Percentiles rank a stretch among this genome's conserved stretches.
Conservation (phyloP, 2,329 filamentous ascomycete genomes). For the Rutstroemia sp. region DNA sequence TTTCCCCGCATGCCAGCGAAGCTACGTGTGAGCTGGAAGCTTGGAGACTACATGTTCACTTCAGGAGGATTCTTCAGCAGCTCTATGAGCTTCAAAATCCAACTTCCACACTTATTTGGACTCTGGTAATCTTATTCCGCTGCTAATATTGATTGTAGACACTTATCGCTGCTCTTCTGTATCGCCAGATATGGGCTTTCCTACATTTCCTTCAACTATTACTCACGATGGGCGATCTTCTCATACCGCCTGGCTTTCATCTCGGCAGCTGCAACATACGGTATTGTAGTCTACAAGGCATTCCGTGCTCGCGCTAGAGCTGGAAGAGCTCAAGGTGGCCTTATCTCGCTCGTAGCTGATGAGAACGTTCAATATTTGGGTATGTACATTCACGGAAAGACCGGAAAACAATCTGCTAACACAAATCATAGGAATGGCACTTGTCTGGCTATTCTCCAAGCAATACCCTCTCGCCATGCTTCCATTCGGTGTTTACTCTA, state of each 20-base stretch:
- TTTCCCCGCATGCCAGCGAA: conserved; percentile 1
- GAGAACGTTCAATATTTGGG: conserved; percentile 98
- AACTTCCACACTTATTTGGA: conserved; percentile 13
- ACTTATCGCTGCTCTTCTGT: conserved; percentile 76
- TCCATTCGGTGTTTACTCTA: conserved; percentile 91
- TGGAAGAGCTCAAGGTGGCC: conserved; percentile 52
- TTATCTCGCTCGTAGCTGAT: conserved; percentile 65
- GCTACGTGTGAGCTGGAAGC: conserved; percentile 4
- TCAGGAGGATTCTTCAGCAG: neutral
- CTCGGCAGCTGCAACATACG: conserved; percentile 85
- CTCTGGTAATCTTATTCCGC: neutral
- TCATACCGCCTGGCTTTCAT: conserved; percentile 88
- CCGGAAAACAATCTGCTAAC: conserved; percentile 13
- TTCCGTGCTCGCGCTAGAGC: conserved; percentile 78
- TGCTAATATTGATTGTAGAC: conserved; percentile 43
- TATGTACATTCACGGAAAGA: conserved; percentile 40
- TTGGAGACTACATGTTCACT: conserved; percentile 8
- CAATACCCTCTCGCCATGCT: conserved; percentile 87
- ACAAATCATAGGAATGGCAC: conserved; percentile 65
- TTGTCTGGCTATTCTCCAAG: conserved; percentile 88
- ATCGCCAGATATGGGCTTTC: conserved; percentile 79
- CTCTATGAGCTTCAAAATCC: conserved; percentile 7
- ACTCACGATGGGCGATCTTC: conserved; percentile 67
- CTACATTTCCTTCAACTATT: conserved; percentile 84
- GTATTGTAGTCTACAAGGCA: conserved; percentile 98